Percentiles rank a stretch among this genome's conserved stretches.
Evolutionary conservation across 1,284 basidiomycete species (phyloP).

Genomic region (Ganoderma leucocontextum): DNA sequence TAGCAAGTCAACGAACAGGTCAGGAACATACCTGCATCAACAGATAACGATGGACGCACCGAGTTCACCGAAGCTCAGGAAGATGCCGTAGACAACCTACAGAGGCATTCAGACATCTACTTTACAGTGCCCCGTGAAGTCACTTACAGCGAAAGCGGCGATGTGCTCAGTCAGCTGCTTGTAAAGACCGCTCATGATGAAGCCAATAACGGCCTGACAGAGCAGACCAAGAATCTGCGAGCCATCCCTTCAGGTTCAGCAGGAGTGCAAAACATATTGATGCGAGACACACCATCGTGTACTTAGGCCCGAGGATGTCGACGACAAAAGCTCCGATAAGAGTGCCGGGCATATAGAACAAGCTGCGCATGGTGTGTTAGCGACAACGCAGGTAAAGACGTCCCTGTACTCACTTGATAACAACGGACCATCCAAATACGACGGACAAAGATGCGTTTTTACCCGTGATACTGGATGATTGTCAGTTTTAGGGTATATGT

Average conservation of each 20-base stretch:
- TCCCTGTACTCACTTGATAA: constrained; percentile 69
- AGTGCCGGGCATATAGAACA: constrained; percentile 85
- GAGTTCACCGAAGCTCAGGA: constrained; percentile 86
- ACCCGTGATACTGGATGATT: constrained; percentile 63
- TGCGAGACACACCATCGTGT: constrained; percentile 66
- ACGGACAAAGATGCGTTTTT: constrained; percentile 56
- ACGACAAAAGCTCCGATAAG: constrained; percentile 82
- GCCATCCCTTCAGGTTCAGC: neutral
- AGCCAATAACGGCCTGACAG: constrained; percentile 76
- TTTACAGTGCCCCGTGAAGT: no score
- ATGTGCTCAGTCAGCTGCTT: constrained; percentile 65
- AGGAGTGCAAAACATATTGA: neutral
- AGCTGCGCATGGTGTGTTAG: constrained; percentile 46
- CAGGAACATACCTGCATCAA: neutral
- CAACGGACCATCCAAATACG: constrained; percentile 80
- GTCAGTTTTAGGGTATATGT: constrained; percentile 8
- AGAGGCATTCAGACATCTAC: constrained; percentile 40
- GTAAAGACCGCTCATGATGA: constrained; percentile 88
- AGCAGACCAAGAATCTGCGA: constrained; percentile 73
- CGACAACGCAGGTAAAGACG: neutral
- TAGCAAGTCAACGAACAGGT: neutral
- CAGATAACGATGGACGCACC: constrained; percentile 33
- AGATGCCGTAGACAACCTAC: constrained; percentile 84
- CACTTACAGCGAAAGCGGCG: constrained; percentile 77
- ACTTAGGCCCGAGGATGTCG: constrained; percentile 78